Conservation (phyloP, 495 filamentous ascomycete species). For the Penicillium coprophilum region DNA sequence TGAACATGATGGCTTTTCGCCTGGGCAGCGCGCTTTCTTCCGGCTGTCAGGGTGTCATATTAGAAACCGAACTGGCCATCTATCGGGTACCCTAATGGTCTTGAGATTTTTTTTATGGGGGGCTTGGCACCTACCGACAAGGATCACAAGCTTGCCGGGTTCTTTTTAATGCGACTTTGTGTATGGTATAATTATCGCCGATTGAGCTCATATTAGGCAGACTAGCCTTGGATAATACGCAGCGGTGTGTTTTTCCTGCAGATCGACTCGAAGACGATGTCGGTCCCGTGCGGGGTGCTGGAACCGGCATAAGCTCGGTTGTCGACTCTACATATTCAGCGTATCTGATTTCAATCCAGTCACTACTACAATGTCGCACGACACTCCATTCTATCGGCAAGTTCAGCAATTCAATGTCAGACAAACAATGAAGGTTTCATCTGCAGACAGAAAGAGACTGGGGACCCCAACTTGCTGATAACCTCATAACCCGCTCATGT, state of each 20-base stretch:
- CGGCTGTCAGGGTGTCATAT: constrained; percentile 22
- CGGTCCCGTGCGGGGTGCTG: not conserved
- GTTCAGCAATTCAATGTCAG: too few relatives aligned
- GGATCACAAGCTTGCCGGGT: constrained; percentile 42
- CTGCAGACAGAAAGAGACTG: too few relatives aligned
- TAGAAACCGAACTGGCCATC: not conserved
- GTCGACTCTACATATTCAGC: too few relatives aligned
- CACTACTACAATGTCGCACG: too few relatives aligned
- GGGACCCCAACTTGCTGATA: too few relatives aligned
- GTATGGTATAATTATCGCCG: constrained; percentile 30
- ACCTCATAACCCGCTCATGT: constrained; percentile 4
- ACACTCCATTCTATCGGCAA: too few relatives aligned
- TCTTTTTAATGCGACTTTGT: constrained; percentile 35
- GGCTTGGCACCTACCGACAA: constrained; percentile 32
- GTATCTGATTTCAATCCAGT: too few relatives aligned
- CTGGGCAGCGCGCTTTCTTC: constrained; percentile 45
- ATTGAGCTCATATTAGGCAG: constrained; percentile 21
- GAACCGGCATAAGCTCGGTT: too few relatives aligned
- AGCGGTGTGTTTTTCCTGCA: not conserved
- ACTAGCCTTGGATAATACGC: not conserved
- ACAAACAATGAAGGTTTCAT: too few relatives aligned
- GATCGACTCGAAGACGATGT: not conserved
- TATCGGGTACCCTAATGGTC: not conserved
- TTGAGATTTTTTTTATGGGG: not conserved
- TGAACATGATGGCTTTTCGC: constrained; percentile 40